Evolutionary conservation across 441 rosid genomes (phyloP), one percentile per base, ranked within the genome.

Genomic region (Populus hybrid): DNA sequence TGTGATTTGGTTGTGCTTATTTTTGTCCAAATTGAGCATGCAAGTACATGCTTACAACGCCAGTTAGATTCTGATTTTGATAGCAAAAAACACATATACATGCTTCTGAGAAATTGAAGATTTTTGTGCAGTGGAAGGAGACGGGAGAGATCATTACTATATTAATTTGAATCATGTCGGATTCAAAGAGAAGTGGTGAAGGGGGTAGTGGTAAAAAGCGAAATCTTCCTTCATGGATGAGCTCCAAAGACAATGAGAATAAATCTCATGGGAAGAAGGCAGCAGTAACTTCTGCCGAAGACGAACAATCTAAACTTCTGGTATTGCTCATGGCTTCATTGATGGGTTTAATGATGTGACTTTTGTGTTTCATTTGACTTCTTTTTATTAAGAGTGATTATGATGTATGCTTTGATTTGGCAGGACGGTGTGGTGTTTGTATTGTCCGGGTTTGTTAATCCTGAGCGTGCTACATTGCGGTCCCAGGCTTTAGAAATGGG

Each of bases 341-440:
- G 59, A 75, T 40, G 36, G 16, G 5, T 16, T 63, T 64, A 21
- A 8, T 63, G 10, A 66, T 30, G 12, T 63, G 57, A 46, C 16
- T 46, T 75, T 8, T 74, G 23, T 57, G 61, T 70, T 59, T 64
- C 69, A 14, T 64, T 40, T 69, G 71, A 65, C 10, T 70, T 34
- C 10, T 40, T 67, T 36, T 24, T 21, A 23, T 74, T 35, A 18
- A 23, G 69, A n/a, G 30, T 81, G 71, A 65, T 70, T 83, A 28
- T 72, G 46, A 75, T 34, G 63, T 74, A 77, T 18, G 38, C 3
- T 23, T 74, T 70, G 20, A 40, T 80, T 74, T 72, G 80, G 71
- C 86, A 96, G 99, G 99, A 94, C 67, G 97, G 97, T 38, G 98
- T 93, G 21, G 89, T 89, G 70, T 89, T 94, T 83, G 98, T 86